Evolutionary conservation across 2,329 filamentous ascomycete genomes (phyloP), one percentile per base, ranked within the genome.

Genomic region (Sporothrix protearum): DNA sequence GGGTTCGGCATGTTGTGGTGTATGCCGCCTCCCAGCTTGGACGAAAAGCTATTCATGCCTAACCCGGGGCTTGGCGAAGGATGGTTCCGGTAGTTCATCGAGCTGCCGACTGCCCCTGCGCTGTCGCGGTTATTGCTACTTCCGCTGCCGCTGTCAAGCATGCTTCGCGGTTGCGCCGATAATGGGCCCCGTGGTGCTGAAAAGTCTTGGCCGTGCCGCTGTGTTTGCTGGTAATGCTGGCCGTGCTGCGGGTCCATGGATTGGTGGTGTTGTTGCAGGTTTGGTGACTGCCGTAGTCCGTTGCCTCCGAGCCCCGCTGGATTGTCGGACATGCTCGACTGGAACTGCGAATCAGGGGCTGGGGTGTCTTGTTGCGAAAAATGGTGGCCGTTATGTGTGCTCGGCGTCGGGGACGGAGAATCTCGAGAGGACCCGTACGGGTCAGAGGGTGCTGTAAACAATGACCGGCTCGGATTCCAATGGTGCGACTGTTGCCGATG

Each of bases 381-480:
- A 10, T 59, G 69, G n/a, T 59, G 39, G 25, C 45, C 28, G 63
- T 67, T 39, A 47, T 59, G 25, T 19, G 70, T 59, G 49, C 10
- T 71, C 49, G 63, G 22, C 6, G 14, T 30, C 7, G 73, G 74
- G 0, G 74, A 75, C 28, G 61, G 61, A 14, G 73, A 47, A 28
- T 57, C 71, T 42, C 71, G 73, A 9, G 68, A 53, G n/a, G 66
- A 69, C 22, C 59, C 51, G 71, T 67, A 70, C 9, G 68, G 5
- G 2, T 70, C 68, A n/a, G 49, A 28, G 36, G 67, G n/a, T 4
- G 71, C 39, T 22, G 61, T 28, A 30, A 68, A 70, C 49, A 72
- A 22, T 19, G 71, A 69, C 55, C 67, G 71, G 57, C 66, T 66
- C 8, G 70, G 51, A 14, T 71, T 71, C 73, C 73, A 74, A 16